Evolutionary conservation across 345 rosid species (phyloP), one percentile per base, ranked within the genome.

Genomic region (Euphorbia peplus): DNA sequence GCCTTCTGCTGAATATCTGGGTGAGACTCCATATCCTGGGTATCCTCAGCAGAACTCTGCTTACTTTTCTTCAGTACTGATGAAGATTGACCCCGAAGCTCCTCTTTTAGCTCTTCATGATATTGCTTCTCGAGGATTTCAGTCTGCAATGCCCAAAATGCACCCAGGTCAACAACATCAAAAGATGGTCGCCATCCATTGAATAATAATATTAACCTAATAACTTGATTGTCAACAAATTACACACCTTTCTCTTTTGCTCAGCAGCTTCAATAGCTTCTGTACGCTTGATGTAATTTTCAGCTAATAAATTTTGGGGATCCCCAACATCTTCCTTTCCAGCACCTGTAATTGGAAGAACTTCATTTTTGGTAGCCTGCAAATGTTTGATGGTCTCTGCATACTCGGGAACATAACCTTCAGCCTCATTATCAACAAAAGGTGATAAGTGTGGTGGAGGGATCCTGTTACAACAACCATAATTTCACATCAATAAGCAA

Each of bases 401-500:
- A 76, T 90, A 91, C 28, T 95, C 97, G 63, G 99, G 99, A 57
- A 83, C 79, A 66, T 91, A 95, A 41, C 97, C 97, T 77, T 89
- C 99, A 52, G 82, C 89, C 76, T 90, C 96, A 41, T 91, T 83
- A 79, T 91, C 87, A 53, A 95, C 90, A 82, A 91, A 91, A 29
- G 99, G 95, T 9, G 96, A 87, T 68, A 91, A 76, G 71, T 90
- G 99, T 1, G 99, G 97, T 5, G 97, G 97, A 59, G 92, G 95
- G 65, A 82, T 80, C 73, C 97, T 95, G 76, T 70, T 61, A 15
- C 37, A 54, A 51, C 24, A 66, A 50, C 47, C 70, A 37, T 24
- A 39, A 50, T 21, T 14, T 41, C 15, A 63, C 9, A 26, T 46
- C 39, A 28, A 9, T 8, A 15, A 35, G 60, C 22, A 32, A n/a